phyloP scores from a whole-genome alignment of 2,329 filamentous ascomycete species.

The Sordariomycetes sp. region DNA sequence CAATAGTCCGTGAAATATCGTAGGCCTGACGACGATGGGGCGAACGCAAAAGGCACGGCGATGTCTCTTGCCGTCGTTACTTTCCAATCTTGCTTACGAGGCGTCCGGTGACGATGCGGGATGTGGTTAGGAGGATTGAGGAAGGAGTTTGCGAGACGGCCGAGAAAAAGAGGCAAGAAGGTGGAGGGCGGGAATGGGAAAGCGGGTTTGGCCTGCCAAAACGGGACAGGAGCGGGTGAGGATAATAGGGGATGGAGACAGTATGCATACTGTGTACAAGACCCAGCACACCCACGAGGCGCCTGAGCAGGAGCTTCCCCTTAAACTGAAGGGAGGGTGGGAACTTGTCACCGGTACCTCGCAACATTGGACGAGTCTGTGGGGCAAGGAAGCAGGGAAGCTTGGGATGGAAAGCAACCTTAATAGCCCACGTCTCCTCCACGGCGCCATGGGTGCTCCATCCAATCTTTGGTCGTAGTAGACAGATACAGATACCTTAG shows the following conservation, averaged over 20 bases:
- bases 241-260: conserved; percentile 5
- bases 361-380: neutral
- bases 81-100: neutral
- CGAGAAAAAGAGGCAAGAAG: conserved; percentile 2
- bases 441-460: no score
- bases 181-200: conserved; percentile 1
- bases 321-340: neutral
- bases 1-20: neutral
- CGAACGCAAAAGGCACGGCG: neutral
- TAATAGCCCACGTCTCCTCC: no score
- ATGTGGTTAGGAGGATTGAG: conserved; percentile 1
- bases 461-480: no score
- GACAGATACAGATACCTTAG: no score
- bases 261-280: conserved; percentile 4
- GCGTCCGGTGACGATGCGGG: neutral
- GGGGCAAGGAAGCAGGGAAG: neutral
- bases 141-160: conserved; percentile 1
- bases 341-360: neutral
- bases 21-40: neutral
- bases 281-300: neutral
- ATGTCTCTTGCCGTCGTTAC: neutral
- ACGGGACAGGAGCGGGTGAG: conserved; percentile 2
- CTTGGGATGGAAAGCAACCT: neutral
- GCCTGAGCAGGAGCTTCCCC: neutral
- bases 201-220: conserved; percentile 2